Evolutionary conservation across 2,329 filamentous ascomycete species (phyloP), one percentile per base, ranked within the genome.

Genomic region (Neobulgaria alba): DNA sequence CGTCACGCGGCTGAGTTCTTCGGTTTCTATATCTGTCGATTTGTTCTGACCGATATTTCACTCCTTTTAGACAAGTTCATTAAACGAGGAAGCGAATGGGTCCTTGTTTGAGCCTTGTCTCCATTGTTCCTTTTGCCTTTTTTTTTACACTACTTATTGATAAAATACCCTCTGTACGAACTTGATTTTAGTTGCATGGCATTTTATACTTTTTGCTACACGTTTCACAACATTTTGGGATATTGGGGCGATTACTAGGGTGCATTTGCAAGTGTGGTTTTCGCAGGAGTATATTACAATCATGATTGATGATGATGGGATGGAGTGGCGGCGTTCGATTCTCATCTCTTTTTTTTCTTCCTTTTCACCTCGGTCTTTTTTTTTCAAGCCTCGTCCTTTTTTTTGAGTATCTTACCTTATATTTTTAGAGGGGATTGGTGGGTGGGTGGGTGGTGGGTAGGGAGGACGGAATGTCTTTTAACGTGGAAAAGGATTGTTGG

Each of bases 1-100:
- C 78, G 90, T 30, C 90, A 95, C 61, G 92, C 90, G 5, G 86
- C 90, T 23, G 92, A 98, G 63, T 98, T 98, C 64, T 98, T 98
- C 61, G 89, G 83, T 12, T 95, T 98, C 63, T 96, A 92, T 61
- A 75, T 98, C 19, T 95, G 90, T 63, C 82, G 92, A 14, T 98
- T 98, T 60, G 88, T 89, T n/a, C 68, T 98, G 46, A 72, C 79
- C 3, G 92, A 98, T 61, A 67, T 98, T 46, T 75, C 79, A 29
- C 62, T 92, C 59, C 71, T 98, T 67, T 69, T 98, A 53, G 92
- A 98, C 62, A 98, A 96, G 61, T 96, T 92, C 58, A 82, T 98
- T 61, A 98, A 98, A 71, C 78, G 89, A 51, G 89, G 90, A 17
- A 94, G 83, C 55, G 90, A 98, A 69, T 98, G 90, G 90, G 88